phyloP scores from a whole-genome alignment of 768 basidiomycete genomes.

The Austroboletus eburneus region DNA sequence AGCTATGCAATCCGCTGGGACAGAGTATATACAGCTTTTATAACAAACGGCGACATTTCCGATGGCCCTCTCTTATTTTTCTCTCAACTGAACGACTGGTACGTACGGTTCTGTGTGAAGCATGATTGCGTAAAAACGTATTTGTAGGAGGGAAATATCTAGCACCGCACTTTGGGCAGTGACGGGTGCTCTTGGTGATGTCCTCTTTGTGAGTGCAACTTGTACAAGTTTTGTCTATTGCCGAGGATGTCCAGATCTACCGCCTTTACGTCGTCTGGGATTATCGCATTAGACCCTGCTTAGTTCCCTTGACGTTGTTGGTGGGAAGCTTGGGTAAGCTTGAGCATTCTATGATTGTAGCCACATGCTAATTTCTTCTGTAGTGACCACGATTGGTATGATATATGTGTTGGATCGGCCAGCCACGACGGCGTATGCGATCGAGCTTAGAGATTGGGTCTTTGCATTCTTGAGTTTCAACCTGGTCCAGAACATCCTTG shows the following conservation, averaged over 20 bases:
- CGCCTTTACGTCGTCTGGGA: slow-evolving; percentile 9
- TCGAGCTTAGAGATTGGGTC: slow-evolving; percentile 1
- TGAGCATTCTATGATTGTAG: neutral
- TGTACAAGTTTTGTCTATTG: neutral
- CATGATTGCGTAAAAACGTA: neutral
- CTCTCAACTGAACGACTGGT: slow-evolving; percentile 2
- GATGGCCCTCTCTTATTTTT: slow-evolving; percentile 4
- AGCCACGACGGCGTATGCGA: neutral
- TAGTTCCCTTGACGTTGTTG: slow-evolving; percentile 1
- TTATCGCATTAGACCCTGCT: slow-evolving; percentile 1
- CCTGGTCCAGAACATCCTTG: slow-evolving; percentile 6
- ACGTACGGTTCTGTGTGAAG: neutral
- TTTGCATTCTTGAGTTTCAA: slow-evolving; percentile 6
- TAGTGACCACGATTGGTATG: neutral
- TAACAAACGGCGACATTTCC: slow-evolving; percentile 1
- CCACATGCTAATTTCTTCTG: neutral
- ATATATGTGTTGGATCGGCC: neutral
- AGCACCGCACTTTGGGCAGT: slow-evolving; percentile 5
- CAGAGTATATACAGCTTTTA: slow-evolving; percentile 6
- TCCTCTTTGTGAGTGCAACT: slow-evolving; percentile 1
- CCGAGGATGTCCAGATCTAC: slow-evolving; percentile 1
- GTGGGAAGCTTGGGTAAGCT: neutral
- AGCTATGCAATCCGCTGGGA: slow-evolving; percentile 8
- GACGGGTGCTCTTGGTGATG: slow-evolving; percentile 3
- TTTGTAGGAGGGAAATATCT: slow-evolving; percentile 5